Base-by-base conservation (phyloP, 108 stramenopile species). In the Phaeodactylum tricornutum region DNA sequence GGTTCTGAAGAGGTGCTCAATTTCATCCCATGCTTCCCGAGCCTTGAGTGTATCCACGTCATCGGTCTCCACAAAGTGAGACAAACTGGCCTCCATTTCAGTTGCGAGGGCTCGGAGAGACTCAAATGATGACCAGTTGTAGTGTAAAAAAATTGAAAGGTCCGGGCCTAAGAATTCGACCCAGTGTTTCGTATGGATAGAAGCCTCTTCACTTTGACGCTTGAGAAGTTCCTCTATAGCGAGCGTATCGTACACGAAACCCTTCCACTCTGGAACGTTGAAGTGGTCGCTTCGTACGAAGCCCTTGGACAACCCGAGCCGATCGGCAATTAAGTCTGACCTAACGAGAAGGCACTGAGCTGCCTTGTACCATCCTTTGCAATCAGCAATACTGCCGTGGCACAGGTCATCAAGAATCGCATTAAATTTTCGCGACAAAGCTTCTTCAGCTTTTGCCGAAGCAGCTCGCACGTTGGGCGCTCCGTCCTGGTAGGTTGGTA, bases 391-490 rank as follows among this genome's bases (percentile, higher is more conserved):
- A 44, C 78, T 59, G 27, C 70, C 59, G 35, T 75, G 77, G 29
- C 74, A 77, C 36, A 92, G 49, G 47, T 81, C 69, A 32, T 85
- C 71, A 28, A 92, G 27, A 36, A 92, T 75, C 1, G 78, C 85
- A 8, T 54, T 40, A 50, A 92, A 85, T 57, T 84, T 87, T 47
- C 76, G 73, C 25, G 69, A 29, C n/a, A n/a, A n/a, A n/a, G n/a
- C n/a, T n/a, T n/a, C n/a, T n/a, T n/a, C n/a, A n/a, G n/a, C n/a
- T n/a, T n/a, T n/a, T n/a, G n/a, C n/a, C n/a, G n/a, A n/a, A n/a
- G n/a, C n/a, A n/a, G n/a, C n/a, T n/a, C n/a, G n/a, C n/a, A 17
- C 38, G 8, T 20, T 6, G 12, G 37, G 29, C 3, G 62, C 38
- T 29, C 55, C 29, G n/a, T n/a, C n/a, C n/a, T n/a, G n/a, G n/a